Conservation (phyloP, 108 stramenopile genomes). For the Cyclotella baltica region DNA sequence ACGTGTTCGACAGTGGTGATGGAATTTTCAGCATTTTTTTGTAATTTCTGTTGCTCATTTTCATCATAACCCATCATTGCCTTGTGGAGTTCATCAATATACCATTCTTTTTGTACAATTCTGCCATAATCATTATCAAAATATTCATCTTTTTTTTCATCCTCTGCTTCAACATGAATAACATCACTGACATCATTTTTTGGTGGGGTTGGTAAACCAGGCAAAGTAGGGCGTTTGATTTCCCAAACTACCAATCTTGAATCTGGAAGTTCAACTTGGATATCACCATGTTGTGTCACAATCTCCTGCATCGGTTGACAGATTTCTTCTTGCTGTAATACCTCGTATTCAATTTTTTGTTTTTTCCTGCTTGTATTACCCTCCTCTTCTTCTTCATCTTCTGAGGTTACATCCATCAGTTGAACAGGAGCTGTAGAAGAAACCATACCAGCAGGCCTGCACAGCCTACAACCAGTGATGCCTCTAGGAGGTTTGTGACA, state of each 20-base stretch:
- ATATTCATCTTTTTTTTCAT: background rate
- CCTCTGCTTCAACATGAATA: background rate
- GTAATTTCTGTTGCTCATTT: too few species aligned
- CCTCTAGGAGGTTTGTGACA: background rate
- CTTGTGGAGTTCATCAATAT: too few species aligned
- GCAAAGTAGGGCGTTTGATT: background rate
- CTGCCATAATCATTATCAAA: too few species aligned
- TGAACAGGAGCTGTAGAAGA: background rate
- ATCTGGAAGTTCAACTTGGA: background rate
- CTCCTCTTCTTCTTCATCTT: background rate
- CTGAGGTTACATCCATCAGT: background rate
- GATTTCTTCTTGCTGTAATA: background rate
- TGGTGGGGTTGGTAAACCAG: background rate
- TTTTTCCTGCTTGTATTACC: background rate
- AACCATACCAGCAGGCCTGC: background rate
- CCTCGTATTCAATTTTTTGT: background rate
- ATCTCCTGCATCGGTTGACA: background rate
- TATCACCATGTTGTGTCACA: background rate
- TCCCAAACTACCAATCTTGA: conserved; percentile 9
- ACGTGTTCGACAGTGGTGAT: background rate
- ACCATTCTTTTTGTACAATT: too few species aligned
- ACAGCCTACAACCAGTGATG: background rate
- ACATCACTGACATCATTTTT: background rate
- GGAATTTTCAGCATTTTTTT: too few species aligned
- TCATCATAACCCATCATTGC: too few species aligned